Percentiles rank a stretch among this genome's conserved stretches.
Evolutionary conservation across 2,329 filamentous ascomycete species (phyloP).

Genomic region (Pseudogymnoascus sp.): DNA sequence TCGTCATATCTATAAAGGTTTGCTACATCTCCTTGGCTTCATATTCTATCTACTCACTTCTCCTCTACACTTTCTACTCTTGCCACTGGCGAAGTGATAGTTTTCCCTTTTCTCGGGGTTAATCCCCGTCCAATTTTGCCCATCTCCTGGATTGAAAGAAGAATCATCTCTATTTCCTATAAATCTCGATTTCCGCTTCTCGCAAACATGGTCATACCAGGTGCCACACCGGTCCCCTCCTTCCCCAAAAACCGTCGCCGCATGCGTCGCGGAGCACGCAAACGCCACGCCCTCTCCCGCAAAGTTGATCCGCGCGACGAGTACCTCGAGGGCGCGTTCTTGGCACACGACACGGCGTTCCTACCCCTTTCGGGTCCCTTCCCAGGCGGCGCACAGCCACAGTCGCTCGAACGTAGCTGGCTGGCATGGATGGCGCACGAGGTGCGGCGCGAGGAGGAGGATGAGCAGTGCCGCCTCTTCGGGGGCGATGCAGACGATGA

Average conservation of each 20-base stretch:
- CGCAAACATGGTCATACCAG: conserved; percentile 8
- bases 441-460: conserved; percentile 15
- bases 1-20: conserved; percentile 5
- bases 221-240: background rate
- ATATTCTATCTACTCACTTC: background rate
- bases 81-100: conserved; percentile 5
- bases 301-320: background rate
- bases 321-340: background rate
- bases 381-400: background rate
- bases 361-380: background rate
- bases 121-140: background rate
- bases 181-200: background rate
- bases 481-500: conserved; percentile 27
- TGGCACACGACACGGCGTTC: background rate
- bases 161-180: background rate
- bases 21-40: conserved; percentile 3
- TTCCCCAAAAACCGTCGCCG: conserved; percentile 1
- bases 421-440: conserved; percentile 1
- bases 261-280: background rate
- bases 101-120: background rate
- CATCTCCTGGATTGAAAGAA: background rate
- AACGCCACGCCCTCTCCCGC: conserved; percentile 8
- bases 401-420: conserved; percentile 5
- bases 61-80: background rate
- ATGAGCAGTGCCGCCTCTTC: conserved; percentile 27